Evolutionary conservation across 2,329 filamentous ascomycete species (phyloP).

Genomic region (Hirsutella minnesotensis): DNA sequence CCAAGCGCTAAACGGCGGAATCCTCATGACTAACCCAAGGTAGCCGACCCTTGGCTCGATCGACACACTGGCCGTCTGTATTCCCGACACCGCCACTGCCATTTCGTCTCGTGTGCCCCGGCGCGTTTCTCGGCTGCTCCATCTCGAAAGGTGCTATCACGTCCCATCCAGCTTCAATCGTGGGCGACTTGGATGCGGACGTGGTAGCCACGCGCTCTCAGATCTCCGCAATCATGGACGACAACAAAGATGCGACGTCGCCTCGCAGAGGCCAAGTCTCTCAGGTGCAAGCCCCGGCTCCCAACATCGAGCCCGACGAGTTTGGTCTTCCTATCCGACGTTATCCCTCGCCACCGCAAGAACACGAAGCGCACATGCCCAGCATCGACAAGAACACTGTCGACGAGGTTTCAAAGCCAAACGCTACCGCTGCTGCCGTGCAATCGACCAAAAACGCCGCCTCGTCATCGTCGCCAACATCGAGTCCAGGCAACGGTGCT

Average conservation of each 20-base stretch:
- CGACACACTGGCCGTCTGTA: neutral
- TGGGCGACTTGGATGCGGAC: conserved; percentile 14
- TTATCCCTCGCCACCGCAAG: conserved; percentile 22
- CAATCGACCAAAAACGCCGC: neutral
- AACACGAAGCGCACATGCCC: conserved; percentile 8
- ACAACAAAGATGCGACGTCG: conserved; percentile 12
- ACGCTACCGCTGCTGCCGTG: neutral
- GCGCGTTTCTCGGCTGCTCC: neutral
- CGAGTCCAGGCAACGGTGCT: neutral
- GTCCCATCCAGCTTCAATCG: conserved; percentile 9
- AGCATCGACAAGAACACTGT: neutral
- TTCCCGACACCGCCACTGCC: neutral
- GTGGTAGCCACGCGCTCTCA: conserved; percentile 5
- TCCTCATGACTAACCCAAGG: neutral
- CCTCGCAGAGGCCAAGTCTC: conserved; percentile 4
- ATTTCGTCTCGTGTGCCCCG: neutral
- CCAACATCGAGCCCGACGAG: conserved; percentile 46
- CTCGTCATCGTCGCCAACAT: neutral
- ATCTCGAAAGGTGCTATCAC: conserved; percentile 6
- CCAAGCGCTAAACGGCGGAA: neutral
- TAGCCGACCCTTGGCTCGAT: neutral
- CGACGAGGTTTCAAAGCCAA: neutral
- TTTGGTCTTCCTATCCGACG: conserved; percentile 57
- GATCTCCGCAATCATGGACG: conserved; percentile 8
- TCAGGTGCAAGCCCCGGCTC: conserved; percentile 13